Base-by-base conservation (phyloP, 1,139 yeast genomes). In the Candida sanyaensis region DNA sequence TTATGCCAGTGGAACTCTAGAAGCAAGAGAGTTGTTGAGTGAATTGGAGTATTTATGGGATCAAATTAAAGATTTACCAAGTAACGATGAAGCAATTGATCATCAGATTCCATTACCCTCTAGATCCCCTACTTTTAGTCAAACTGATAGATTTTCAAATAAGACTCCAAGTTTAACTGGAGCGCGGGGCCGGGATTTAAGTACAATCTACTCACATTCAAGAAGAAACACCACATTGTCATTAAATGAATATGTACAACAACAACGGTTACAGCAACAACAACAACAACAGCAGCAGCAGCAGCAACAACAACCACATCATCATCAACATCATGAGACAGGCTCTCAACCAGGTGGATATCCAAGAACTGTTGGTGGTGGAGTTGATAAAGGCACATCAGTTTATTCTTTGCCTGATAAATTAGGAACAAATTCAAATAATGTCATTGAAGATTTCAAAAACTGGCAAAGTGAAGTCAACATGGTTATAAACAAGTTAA, bases 41-140 rank as follows among this genome's bases (percentile, higher is more conserved):
- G 93, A 86, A 57, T 71, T 87, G 57, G 90, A 86, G 58, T 82
- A 78, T 56, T 68, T 86, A 39, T 87, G 93, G 92, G 86, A 83
- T 59, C 91, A 85, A 61, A 81, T 87, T 46, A 84, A 82, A 58
- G 86, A 83, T 60, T 59, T 82, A 23, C 73, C 66, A 33, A 65
- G 63, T 49, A 50, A 55, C 17, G 63, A 68, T 27, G 71, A 69
- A 24, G 58, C 58, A 43, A 54, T 56, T 39, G 58, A 60, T 6
- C 57, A 58, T 44, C 46, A 51, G 31, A 53, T 65, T 34, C 67
- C 68, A 5, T 57, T 69, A 37, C 77, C 75, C 4, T 57, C 68
- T n/a, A 65, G 63, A 42, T 69, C 76, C 0, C 78, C 77, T 1
- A 69, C 65, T 66, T 63, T 71, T 47, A 65, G 71, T 40, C 72